Evolutionary conservation across 768 basidiomycete genomes (phyloP).

Genomic region (Suillus luteus): DNA sequence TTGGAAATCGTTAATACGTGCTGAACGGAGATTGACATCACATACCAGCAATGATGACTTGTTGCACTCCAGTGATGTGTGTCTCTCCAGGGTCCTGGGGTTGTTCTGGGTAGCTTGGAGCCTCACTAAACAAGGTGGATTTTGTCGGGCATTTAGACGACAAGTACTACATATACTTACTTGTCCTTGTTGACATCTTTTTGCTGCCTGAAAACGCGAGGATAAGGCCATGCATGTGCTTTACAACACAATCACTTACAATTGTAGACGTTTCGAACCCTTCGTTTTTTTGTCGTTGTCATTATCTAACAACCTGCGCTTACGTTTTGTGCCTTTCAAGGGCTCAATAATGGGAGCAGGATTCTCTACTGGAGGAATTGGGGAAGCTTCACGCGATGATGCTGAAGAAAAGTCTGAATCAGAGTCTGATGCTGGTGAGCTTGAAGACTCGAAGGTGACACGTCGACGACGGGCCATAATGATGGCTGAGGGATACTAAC

Average conservation of each 20-base stretch:
- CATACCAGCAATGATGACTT: too few species aligned
- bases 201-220: background rate
- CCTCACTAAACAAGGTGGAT: background rate
- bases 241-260: background rate
- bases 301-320: background rate
- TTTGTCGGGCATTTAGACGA: background rate
- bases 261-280: background rate
- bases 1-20: too few species aligned
- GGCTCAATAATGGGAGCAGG: background rate
- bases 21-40: too few species aligned
- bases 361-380: background rate
- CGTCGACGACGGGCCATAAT: background rate
- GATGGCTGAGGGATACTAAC: too few species aligned
- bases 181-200: background rate
- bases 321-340: background rate
- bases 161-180: background rate
- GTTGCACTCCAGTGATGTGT: too few species aligned
- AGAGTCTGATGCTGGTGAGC: background rate
- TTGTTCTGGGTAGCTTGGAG: too few species aligned
- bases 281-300: background rate
- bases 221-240: background rate
- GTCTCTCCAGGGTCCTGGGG: too few species aligned
- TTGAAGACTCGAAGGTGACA: background rate
- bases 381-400: background rate
- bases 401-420: background rate